phyloP scores from a whole-genome alignment of 176 grass and related monocot genomes.

The Musa schizocarpa region DNA sequence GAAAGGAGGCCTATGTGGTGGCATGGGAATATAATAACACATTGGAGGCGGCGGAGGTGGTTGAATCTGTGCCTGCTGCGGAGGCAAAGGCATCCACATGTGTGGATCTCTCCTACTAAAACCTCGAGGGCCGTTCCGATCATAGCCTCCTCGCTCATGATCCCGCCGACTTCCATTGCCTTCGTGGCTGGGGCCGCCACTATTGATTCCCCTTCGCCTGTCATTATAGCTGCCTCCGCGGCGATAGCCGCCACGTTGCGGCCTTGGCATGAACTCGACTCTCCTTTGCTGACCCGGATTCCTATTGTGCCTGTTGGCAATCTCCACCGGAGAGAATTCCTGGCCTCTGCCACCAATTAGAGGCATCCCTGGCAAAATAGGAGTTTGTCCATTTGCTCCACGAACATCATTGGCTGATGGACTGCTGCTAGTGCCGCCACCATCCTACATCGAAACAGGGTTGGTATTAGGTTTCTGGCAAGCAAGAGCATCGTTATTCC shows the following conservation, averaged over 20 bases:
- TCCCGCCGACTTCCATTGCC: conserved; percentile 38
- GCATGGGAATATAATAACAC: conserved; percentile 18
- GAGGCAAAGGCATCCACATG: conserved; percentile 8
- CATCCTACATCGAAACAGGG: neutral
- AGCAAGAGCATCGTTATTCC: neutral
- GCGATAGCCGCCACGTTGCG: neutral
- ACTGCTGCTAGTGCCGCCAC: neutral
- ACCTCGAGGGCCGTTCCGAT: conserved; percentile 28
- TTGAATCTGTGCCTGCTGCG: conserved; percentile 16
- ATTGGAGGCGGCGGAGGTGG: conserved; percentile 8
- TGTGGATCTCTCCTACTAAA: conserved; percentile 15
- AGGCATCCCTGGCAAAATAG: neutral
- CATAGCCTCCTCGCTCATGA: conserved; percentile 26
- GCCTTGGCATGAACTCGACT: too few relatives aligned
- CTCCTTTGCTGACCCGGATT: neutral
- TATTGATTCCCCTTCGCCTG: neutral
- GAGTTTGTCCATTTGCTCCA: neutral
- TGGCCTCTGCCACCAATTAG: neutral
- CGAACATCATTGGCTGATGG: conserved; percentile 6
- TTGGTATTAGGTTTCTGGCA: neutral
- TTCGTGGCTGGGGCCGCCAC: neutral
- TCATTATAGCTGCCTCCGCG: neutral
- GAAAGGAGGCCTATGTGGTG: conserved; percentile 22
- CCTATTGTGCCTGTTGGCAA: neutral
- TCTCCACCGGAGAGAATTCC: neutral